Conservation (phyloP, 2,329 filamentous ascomycete genomes). For the Penicillium paneum region DNA sequence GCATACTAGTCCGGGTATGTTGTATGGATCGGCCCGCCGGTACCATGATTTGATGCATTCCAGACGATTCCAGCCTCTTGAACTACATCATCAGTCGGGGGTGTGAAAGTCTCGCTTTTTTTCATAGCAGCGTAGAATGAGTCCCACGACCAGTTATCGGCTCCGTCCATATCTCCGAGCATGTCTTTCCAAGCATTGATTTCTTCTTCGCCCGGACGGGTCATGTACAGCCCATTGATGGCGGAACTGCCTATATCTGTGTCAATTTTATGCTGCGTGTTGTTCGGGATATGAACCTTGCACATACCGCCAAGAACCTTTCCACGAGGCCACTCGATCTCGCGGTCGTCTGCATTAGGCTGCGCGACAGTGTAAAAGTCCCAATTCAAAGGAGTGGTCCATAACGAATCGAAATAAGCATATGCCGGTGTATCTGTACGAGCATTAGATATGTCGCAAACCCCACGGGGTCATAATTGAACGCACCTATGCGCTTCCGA, state of each 20-base stretch:
- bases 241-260: slow-evolving; percentile 31
- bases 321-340: slow-evolving; percentile 35
- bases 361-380: slow-evolving; percentile 31
- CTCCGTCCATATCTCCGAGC: slow-evolving; percentile 35
- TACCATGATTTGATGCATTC: slow-evolving; percentile 23
- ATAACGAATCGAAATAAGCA: slow-evolving; percentile 35
- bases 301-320: slow-evolving; percentile 34
- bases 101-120: slow-evolving; percentile 27
- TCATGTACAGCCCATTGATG: slow-evolving; percentile 38
- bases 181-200: slow-evolving; percentile 35
- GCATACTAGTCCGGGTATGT: slow-evolving; percentile 29
- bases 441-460: slow-evolving; percentile 1
- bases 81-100: slow-evolving; percentile 19
- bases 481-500: slow-evolving; percentile 33
- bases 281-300: not conserved
- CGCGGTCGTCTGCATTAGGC: slow-evolving; percentile 27
- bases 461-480: not conserved
- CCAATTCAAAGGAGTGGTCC: slow-evolving; percentile 38
- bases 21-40: slow-evolving; percentile 24
- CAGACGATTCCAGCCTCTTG: slow-evolving; percentile 25
- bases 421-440: slow-evolving; percentile 33
- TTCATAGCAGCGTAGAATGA: slow-evolving; percentile 36
- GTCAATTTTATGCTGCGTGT: not conserved
- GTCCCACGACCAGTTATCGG: slow-evolving; percentile 36
- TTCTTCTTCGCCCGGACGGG: slow-evolving; percentile 33